Evolutionary conservation across 352 stramenopile genomes (phyloP), one percentile per base, ranked within the genome.

Genomic region (Halophytophthora polymorphica): DNA sequence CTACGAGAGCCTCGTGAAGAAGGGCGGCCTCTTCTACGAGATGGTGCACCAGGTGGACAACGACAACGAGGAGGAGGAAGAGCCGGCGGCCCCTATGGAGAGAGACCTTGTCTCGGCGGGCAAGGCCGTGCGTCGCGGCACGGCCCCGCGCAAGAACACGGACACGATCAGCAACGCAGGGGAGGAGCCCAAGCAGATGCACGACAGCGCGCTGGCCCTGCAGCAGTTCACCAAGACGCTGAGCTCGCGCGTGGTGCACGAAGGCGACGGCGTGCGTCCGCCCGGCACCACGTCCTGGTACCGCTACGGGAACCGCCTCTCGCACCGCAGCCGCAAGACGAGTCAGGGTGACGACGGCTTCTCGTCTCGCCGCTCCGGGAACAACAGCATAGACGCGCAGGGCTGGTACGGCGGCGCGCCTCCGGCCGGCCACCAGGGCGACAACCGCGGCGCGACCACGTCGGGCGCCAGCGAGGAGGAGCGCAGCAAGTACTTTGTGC

Each of bases 201-300:
- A 79, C 11, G 77, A 88, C 55, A 90, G 79, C 53, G 66, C 62
- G 36, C 53, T 90, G 50, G 82, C 82, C 31, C 54, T 92, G 62
- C 82, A 92, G 69, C 82, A 92, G 66, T 92, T 92, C 53, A 92
- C 82, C 19, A 88, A 90, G 67, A 87, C 49, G 33, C 43, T 92
- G 40, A 92, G 77, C 59, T 86, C 78, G 14, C 82, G 82, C 37
- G 79, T 90, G 15, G 76, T 77, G 5, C 73, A 89, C 52, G 77
- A 90, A 42, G 48, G 67, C 6, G 77, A 89, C 14, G 56, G 48
- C 3, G 55, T 48, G 2, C 77, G 78, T 25, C 53, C 65, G 14
- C 61, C 61, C 14, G 66, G 67, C 23, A 73, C 71, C 6, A 73
- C 76, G 21, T 83, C 71, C 12, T 89, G 81, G 78, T 89, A 89